Base-by-base conservation (phyloP, 495 filamentous ascomycete species). In the Neurospora tetraspora region DNA sequence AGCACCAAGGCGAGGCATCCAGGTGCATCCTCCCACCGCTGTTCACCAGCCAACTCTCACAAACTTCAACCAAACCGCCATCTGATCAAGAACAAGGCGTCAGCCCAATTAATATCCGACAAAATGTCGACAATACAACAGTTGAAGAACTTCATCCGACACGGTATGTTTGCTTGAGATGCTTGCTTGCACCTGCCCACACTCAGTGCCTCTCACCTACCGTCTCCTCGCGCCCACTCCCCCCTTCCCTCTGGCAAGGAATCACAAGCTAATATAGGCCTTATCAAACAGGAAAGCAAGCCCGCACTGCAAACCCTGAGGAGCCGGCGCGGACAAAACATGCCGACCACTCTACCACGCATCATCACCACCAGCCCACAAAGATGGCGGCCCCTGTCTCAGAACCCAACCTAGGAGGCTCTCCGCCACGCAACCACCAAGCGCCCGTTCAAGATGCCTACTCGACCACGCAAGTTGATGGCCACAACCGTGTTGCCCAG, bases 61-160 rank as follows among this genome's bases (percentile, higher is more conserved):
- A 71, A 42, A 20, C 12, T 7, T 23, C 23, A 23, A 70, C 14
- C 31, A 39, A 47, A 47, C 27, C 68, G 27, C 10, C n/a, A 59
- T 18, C 53, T 40, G 1, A 72, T 71, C 38, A 23, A 71, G 70
- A 68, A 59, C 39, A 47, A 45, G 47, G 39, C 40, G 47, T 59
- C 47, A 27, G 65, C 37, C n/a, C 3, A 12, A 40, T 39, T 37
- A 34, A 39, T 65, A 34, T 53, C 59, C 27, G 73, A 71, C 76
- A 85, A 71, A 73, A 93, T 93, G 91, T 91, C 91, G 78, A 93
- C 92, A 70, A 93, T 95, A 85, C 85, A 86, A 69, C 84, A 86
- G 75, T 77, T 99, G 72, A 97, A 99, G 84, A 99, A 98, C 83
- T 95, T 99, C 82, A 96, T 99, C 83, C 93, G 96, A 72, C 96